phyloP scores from a whole-genome alignment of 495 filamentous ascomycete genomes.

The Coniosporium apollinis region DNA sequence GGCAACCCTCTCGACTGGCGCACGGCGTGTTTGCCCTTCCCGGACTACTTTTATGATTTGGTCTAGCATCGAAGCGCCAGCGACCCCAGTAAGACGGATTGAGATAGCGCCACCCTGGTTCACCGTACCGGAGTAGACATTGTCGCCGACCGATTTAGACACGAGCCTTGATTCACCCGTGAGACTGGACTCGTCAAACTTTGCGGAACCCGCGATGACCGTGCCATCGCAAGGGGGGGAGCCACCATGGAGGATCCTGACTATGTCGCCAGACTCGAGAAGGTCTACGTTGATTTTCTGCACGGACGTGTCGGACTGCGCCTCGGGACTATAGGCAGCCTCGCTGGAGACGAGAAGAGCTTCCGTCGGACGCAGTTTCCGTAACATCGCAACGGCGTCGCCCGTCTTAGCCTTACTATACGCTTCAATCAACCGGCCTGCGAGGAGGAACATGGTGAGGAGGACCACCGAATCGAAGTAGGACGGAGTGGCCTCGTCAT shows the following conservation, averaged over 20 bases:
- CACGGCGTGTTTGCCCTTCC: conserved; percentile 75
- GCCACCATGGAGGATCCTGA: conserved; percentile 58
- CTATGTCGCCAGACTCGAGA: conserved; percentile 68
- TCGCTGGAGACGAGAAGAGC: conserved; percentile 42
- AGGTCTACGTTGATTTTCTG: conserved; percentile 46
- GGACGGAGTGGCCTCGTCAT: conserved; percentile 22
- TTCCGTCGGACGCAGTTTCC: conserved; percentile 62
- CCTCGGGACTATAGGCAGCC: conserved; percentile 4
- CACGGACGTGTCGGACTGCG: conserved; percentile 10
- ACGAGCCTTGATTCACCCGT: conserved; percentile 77
- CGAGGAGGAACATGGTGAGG: conserved; percentile 77
- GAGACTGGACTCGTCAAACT: conserved; percentile 78
- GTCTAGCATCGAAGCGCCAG: conserved; percentile 78
- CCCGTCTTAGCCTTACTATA: conserved; percentile 88
- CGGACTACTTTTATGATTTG: conserved; percentile 79
- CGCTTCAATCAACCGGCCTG: conserved; percentile 66
- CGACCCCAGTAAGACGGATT: conserved; percentile 49
- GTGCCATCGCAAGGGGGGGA: conserved; percentile 77
- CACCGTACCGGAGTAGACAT: conserved; percentile 72
- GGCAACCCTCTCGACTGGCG: conserved; percentile 73
- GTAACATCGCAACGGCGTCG: conserved; percentile 67
- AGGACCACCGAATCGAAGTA: conserved; percentile 96
- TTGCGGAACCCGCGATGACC: conserved; percentile 44
- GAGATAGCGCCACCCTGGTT: conserved; percentile 60
- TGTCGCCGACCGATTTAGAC: conserved; percentile 50